Evolutionary conservation across 2,329 filamentous ascomycete genomes (phyloP).

Genomic region (Rugonectria rugulosa): DNA sequence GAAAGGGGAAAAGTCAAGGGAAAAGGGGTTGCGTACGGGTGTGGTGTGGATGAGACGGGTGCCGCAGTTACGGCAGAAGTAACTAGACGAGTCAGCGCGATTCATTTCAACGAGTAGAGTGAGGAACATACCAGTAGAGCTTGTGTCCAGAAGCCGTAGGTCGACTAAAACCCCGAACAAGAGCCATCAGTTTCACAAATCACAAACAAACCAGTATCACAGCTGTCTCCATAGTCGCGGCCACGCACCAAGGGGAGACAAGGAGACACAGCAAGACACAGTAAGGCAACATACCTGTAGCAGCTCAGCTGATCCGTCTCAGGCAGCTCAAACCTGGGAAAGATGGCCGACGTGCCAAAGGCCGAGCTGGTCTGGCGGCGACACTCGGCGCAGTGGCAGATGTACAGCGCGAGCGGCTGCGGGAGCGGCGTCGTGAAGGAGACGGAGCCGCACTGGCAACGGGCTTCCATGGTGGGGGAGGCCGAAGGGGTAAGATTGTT

Average conservation of each 20-base stretch:
- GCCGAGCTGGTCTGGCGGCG: constrained; percentile 70
- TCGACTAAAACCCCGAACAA: constrained; percentile 50
- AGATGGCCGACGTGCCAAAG: constrained; percentile 74
- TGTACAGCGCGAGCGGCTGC: constrained; percentile 70
- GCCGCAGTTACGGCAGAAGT: constrained; percentile 73
- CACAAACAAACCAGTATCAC: no score
- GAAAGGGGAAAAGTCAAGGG: neutral
- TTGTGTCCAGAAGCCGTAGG: constrained; percentile 63
- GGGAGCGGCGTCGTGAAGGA: constrained; percentile 67
- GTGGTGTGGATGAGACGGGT: constrained; percentile 70
- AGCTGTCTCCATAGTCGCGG: no score
- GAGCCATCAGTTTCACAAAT: constrained; percentile 14
- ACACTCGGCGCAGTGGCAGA: constrained; percentile 75
- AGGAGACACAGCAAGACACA: no score
- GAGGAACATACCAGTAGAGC: constrained; percentile 60
- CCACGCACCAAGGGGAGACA: no score
- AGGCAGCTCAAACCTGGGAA: constrained; percentile 69
- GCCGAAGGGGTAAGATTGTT: no score
- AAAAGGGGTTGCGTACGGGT: constrained; percentile 47
- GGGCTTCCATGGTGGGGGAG: constrained; percentile 61
- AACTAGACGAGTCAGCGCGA: constrained; percentile 48
- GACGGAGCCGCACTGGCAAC: constrained; percentile 71
- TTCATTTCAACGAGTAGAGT: neutral
- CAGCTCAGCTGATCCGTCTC: constrained; percentile 56
- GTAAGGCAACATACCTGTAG: constrained; percentile 52